phyloP scores from a whole-genome alignment of 495 filamentous ascomycete genomes.

The Thozetella sp. region DNA sequence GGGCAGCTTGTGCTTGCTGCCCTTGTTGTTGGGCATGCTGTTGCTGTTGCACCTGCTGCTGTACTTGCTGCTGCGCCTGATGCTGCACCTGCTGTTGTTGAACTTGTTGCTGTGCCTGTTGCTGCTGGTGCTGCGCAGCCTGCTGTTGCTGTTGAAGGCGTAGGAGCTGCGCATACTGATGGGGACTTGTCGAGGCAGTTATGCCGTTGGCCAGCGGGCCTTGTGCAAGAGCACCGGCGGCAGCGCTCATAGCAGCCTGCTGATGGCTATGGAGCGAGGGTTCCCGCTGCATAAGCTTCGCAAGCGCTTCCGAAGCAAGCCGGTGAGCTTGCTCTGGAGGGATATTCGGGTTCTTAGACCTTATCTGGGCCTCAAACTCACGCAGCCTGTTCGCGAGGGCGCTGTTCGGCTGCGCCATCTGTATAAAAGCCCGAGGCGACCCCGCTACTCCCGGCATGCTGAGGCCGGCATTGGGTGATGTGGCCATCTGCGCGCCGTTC shows the following conservation, averaged over 20 bases:
- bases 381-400: constrained; percentile 10
- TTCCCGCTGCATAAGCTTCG: constrained; percentile 6
- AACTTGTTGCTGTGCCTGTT: constrained; percentile 48
- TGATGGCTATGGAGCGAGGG: not conserved
- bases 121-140: constrained; percentile 42
- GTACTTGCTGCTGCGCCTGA: constrained; percentile 32
- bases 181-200: constrained; percentile 35
- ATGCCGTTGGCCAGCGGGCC: constrained; percentile 15
- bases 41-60: constrained; percentile 29
- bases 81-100: constrained; percentile 36
- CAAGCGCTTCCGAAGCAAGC: constrained; percentile 53
- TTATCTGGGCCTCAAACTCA: constrained; percentile 20
- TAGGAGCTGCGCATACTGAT: constrained; percentile 69
- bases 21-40: constrained; percentile 40
- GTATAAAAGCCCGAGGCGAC: constrained; percentile 23
- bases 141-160: constrained; percentile 63
- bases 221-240: constrained; percentile 46
- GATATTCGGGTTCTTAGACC: constrained; percentile 49
- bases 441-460: constrained; percentile 23
- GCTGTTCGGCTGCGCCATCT: constrained; percentile 17
- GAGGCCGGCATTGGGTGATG: constrained; percentile 24
- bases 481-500: constrained; percentile 29
- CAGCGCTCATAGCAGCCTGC: constrained; percentile 60
- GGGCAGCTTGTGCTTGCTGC: constrained; percentile 22
- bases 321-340: constrained; percentile 58